Percentiles rank a stretch among this genome's conserved stretches.
Conservation (phyloP, 2,329 filamentous ascomycete genomes). For the Ophiostoma populinum region DNA sequence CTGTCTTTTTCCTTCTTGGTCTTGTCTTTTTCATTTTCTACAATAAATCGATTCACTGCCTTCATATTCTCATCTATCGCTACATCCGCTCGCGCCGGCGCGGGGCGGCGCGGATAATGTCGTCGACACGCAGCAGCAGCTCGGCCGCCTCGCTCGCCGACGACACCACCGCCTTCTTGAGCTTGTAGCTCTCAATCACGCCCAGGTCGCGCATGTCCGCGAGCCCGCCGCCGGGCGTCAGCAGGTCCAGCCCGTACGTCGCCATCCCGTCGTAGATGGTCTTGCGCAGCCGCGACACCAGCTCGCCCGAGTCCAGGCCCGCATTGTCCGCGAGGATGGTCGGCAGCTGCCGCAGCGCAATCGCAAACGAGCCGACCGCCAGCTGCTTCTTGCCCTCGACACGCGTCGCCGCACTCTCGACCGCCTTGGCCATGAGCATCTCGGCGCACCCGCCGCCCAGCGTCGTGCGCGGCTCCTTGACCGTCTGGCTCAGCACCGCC, state of each 20-base stretch:
- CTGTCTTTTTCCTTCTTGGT: background rate
- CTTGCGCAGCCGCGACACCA: conserved; percentile 80
- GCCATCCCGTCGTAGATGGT: conserved; percentile 90
- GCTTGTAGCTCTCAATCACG: conserved; percentile 94
- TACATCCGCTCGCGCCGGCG: conserved; percentile 51
- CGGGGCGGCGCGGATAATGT: conserved; percentile 90
- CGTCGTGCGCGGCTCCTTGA: conserved; percentile 84
- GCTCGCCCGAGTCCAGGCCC: conserved; percentile 84
- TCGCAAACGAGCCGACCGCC: conserved; percentile 77
- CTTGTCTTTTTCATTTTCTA: background rate
- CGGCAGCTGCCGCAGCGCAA: conserved; percentile 78
- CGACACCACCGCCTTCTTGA: conserved; percentile 95
- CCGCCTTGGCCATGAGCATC: conserved; percentile 98
- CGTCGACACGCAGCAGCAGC: conserved; percentile 83
- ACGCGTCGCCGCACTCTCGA: conserved; percentile 82
- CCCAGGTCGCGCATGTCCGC: conserved; percentile 91
- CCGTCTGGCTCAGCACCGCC: conserved; percentile 89
- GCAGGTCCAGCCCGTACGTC: conserved; percentile 77
- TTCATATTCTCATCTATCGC: background rate
- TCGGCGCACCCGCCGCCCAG: conserved; percentile 92
- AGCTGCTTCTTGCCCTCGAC: conserved; percentile 94
- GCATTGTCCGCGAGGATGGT: conserved; percentile 97
- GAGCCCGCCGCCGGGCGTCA: conserved; percentile 80
- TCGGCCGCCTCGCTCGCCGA: conserved; percentile 94
- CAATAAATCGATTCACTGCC: too few relatives aligned